Evolutionary conservation across 352 stramenopile species (phyloP), one percentile per base, ranked within the genome.

Genomic region (Pythium apleroticum): DNA sequence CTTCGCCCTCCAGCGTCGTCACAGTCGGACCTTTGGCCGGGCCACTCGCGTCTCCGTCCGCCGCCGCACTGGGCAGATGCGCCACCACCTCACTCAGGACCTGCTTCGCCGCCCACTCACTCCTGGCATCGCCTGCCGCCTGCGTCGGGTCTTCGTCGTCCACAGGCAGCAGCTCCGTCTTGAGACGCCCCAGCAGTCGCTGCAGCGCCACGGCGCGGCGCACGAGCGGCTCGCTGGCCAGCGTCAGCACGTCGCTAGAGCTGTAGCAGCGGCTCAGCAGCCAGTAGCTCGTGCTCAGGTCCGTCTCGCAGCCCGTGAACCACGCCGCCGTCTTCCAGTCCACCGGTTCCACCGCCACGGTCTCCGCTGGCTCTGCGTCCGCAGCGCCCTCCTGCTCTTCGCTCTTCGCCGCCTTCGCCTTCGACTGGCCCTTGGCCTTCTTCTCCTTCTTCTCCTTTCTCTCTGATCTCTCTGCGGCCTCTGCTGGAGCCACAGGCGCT

Each of bases 271-370:
- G 83, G 4, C 70, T 74, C 30, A 91, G 73, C 15, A 91, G 66
- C 80, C 77, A 89, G 59, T 91, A 75, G 17, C 69, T 71, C 55
- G 84, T 83, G 39, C 53, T 49, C 48, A 91, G 37, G 19, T 90
- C 74, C 0, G 79, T 68, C 0, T 74, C 53, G 46, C 76, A 75
- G 11, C 62, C 74, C 35, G 56, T 58, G 49, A 81, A 91, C 80
- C 80, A 91, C 62, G 60, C 24, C 0, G 77, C 57, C 14, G 82
- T 73, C 19, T 53, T 61, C 55, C 73, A 89, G 53, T 79, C 37
- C 37, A 57, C 46, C 0, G 30, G 53, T 8, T 79, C 37, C 33
- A 57, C 41, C 1, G 28, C 54, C 11, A 59, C 62, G 15, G 27
- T 33, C 24, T 55, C 19, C 19, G 39, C 24, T 31, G 20, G 14